Conservation (phyloP, 2,329 filamentous ascomycete species). For the Cordyceps tenuipes region DNA sequence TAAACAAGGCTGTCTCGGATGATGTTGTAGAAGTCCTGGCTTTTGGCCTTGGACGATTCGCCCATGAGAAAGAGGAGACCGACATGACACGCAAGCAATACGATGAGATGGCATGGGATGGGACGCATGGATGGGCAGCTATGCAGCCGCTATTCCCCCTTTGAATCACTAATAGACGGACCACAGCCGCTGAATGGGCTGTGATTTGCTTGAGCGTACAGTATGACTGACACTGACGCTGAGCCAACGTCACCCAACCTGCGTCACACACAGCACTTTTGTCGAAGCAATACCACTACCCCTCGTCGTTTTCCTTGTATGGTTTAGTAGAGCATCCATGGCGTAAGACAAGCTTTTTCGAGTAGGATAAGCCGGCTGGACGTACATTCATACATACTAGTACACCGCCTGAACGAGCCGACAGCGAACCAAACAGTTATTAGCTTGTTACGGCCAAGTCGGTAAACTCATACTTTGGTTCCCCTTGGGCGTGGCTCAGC, state of each 20-base stretch:
- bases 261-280: not conserved
- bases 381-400: no score
- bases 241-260: constrained; percentile 5
- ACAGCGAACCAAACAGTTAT: not conserved
- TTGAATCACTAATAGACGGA: not conserved
- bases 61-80: not conserved
- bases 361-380: not conserved
- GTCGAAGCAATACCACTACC: not conserved
- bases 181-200: not conserved
- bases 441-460: no score
- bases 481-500: constrained; percentile 6
- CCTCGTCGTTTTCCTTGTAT: constrained; percentile 5
- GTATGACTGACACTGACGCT: not conserved
- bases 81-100: constrained; percentile 5
- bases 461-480: not conserved
- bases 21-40: not conserved
- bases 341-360: not conserved
- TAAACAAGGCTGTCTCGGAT: not conserved
- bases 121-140: not conserved
- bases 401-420: not conserved
- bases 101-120: not conserved
- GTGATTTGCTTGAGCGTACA: not conserved
- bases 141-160: not conserved
- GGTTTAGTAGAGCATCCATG: not conserved
- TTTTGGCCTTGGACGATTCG: not conserved